Conservation (phyloP, 2,329 filamentous ascomycete genomes). For the Thelonectria olida region DNA sequence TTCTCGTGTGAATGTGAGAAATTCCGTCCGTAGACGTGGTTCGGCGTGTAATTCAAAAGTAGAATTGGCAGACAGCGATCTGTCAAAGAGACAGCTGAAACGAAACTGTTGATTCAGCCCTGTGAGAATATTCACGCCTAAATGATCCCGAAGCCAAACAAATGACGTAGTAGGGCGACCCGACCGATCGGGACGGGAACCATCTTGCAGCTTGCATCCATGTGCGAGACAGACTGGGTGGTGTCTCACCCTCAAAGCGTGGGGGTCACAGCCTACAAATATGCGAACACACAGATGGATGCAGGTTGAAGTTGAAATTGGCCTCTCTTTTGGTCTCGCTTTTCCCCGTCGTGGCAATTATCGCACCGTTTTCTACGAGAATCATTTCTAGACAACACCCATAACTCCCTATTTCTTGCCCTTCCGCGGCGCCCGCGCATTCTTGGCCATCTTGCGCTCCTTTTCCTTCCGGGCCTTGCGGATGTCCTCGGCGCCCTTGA, state of each 20-base stretch:
- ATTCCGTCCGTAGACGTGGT: too few relatives aligned
- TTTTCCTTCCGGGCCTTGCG: constrained; percentile 81
- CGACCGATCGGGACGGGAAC: constrained; percentile 10
- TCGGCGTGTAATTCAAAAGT: too few relatives aligned
- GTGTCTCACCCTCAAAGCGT: constrained; percentile 22
- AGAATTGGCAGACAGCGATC: too few relatives aligned
- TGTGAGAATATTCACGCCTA: neutral
- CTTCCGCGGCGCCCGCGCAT: constrained; percentile 80
- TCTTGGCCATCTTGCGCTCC: constrained; percentile 85
- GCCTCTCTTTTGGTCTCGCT: too few relatives aligned
- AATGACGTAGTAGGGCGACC: constrained; percentile 13
- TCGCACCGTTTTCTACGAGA: neutral
- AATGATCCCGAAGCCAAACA: neutral
- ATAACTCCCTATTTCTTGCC: constrained; percentile 59
- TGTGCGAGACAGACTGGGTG: neutral
- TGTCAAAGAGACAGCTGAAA: neutral
- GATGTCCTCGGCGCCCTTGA: constrained; percentile 86
- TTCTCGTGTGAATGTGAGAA: neutral
- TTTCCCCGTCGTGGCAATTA: too few relatives aligned
- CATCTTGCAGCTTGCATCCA: constrained; percentile 1
- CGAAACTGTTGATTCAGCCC: neutral
- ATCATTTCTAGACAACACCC: neutral
- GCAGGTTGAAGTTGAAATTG: too few relatives aligned
- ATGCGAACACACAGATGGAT: too few relatives aligned
- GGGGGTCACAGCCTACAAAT: constrained; percentile 10